These are phyloP conservation scores for Globisporangium camurandrum DNA, from an alignment of 352 stramenopile genomes.

Conservation along the genomic window DNA sequence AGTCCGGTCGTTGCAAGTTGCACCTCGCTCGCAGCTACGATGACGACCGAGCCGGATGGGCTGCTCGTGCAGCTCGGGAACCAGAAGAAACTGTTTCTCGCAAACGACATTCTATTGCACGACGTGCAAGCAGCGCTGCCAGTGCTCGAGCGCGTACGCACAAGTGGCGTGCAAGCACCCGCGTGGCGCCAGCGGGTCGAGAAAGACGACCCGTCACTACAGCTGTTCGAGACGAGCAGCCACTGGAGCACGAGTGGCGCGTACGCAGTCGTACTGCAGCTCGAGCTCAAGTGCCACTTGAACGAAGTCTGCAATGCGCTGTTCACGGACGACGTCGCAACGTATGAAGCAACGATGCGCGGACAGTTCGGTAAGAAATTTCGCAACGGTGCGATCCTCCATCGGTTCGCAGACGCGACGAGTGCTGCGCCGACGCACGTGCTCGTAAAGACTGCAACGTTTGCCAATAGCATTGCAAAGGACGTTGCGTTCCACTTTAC, in stretches of 20 bases:
- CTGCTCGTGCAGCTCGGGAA: constrained; percentile 28
- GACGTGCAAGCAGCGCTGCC: constrained; percentile 14
- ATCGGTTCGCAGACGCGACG: constrained; percentile 21
- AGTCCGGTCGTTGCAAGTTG: no score
- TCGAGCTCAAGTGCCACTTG: constrained; percentile 44
- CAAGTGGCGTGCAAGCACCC: constrained; percentile 7
- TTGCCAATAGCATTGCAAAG: constrained; percentile 24
- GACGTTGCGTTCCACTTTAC: constrained; percentile 12
- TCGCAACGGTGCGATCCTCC: constrained; percentile 30
- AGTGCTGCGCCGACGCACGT: constrained; percentile 17
- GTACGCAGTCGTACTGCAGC: constrained; percentile 38
- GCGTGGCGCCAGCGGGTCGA: constrained; percentile 18
- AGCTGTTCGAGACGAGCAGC: constrained; percentile 20
- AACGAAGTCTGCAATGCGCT: constrained; percentile 61
- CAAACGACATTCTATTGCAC: constrained; percentile 24
- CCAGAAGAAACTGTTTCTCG: constrained; percentile 28
- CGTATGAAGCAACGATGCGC: constrained; percentile 39
- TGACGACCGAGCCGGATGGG: constrained; percentile 12
- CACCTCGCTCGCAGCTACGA: constrained; percentile 4
- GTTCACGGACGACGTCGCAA: constrained; percentile 27
- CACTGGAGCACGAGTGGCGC: background rate
- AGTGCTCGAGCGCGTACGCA: constrained; percentile 11
- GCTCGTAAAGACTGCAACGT: constrained; percentile 24
- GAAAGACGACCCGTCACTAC: constrained; percentile 13
- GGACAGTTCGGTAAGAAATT: constrained; percentile 43